Evolutionary conservation across 2,329 filamentous ascomycete genomes (phyloP).

Genomic region (Fusarium cyanostomum): DNA sequence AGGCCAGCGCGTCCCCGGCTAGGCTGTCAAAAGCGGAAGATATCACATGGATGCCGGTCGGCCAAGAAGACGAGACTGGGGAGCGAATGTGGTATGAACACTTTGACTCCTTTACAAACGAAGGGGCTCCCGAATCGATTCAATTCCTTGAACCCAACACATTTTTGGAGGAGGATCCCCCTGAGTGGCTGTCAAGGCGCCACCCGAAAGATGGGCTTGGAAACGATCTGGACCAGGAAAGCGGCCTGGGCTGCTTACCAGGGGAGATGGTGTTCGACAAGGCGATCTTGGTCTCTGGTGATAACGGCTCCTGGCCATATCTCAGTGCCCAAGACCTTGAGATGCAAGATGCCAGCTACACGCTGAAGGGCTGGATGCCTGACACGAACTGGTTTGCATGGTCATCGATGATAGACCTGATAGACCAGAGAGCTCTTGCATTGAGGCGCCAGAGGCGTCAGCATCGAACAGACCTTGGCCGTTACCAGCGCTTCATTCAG

Average conservation of each 20-base stretch:
- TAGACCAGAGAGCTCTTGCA: conserved; percentile 41
- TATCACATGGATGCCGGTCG: conserved; percentile 16
- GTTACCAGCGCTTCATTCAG: conserved; percentile 36
- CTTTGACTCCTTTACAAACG: conserved; percentile 19
- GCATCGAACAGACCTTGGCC: conserved; percentile 2
- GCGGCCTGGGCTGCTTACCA: neutral
- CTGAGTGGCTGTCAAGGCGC: conserved; percentile 2
- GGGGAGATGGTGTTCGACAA: conserved; percentile 30
- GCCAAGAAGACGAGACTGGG: conserved; percentile 21
- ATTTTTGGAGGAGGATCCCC: conserved; percentile 47
- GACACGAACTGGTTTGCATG: conserved; percentile 49
- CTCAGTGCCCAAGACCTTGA: conserved; percentile 49
- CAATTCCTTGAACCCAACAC: conserved; percentile 56
- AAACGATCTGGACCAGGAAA: conserved; percentile 14
- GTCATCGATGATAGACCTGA: conserved; percentile 42
- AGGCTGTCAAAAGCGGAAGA: conserved; percentile 14
- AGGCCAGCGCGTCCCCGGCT: neutral
- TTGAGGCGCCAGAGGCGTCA: conserved; percentile 23
- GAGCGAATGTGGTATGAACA: conserved; percentile 30
- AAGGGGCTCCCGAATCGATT: conserved; percentile 37
- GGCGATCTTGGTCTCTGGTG: conserved; percentile 37
- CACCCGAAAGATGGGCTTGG: conserved; percentile 11
- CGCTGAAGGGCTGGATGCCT: conserved; percentile 57
- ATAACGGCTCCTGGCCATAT: conserved; percentile 47
- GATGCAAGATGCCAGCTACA: conserved; percentile 50